Base-by-base conservation (phyloP, 768 basidiomycete species). In the Russula dissimulans region DNA sequence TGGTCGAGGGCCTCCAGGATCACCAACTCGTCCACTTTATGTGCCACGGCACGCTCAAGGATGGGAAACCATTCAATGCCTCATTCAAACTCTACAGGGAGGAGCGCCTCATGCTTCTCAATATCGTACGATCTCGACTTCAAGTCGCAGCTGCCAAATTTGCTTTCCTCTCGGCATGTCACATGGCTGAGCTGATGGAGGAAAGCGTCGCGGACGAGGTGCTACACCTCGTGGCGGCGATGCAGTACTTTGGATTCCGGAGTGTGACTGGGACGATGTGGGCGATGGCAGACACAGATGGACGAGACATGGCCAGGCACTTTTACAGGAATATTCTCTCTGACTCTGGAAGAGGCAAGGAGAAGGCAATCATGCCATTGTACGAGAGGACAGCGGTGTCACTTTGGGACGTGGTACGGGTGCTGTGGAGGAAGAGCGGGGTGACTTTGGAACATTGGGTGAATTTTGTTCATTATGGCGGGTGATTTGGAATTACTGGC, bases 171-270 rank as follows among this genome's bases (percentile, higher is more conserved):
- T 17, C 46, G 8, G 14, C 54, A 39, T 15, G 15, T 47, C 44
- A 45, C 18, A 45, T 8, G 18, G 44, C 44, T 2, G 18, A 9
- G 44, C 11, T 45, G 44, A 45, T 45, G 4, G 54, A n/a, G 1
- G 18, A 56, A 2, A 42, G n/a, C 15, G n/a, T 50, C 14, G 17
- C 56, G 0, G 61, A 64, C 11, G 60, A 62, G 44, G 55, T n/a
- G 5, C 42, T 64, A 5, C 54, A 54, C 29, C 60, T 62, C 17
- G 50, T 50, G 3, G 63, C 56, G 3, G 63, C 54, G 1, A 50
- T 64, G 60, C 55, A 60, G 15, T 57, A 48, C 4, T 56, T 42
- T 48, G 63, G 63, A 15, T 64, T 54, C 46, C 31, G 55, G 18
- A 22, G 44, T 11, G 44, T 45, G 18, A 8, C 22, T 1, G 44